Base-by-base conservation (phyloP, 305 asterid genomes). In the Solanum chacoense region DNA sequence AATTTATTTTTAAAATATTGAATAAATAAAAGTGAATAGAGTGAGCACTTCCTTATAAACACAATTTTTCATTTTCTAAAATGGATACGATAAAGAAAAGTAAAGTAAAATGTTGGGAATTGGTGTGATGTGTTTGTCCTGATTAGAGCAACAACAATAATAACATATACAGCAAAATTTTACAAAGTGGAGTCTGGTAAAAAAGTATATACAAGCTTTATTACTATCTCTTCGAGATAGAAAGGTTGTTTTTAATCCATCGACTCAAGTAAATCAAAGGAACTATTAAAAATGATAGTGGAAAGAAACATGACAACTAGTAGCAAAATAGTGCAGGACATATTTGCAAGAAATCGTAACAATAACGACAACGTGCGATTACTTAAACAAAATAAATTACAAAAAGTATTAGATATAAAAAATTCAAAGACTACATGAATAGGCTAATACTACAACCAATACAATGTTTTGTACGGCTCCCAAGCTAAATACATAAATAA, bases 191-290 rank as follows among this genome's bases (percentile, higher is more conserved):
- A 20, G 67, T 55, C 1, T 6, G 22, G 3, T 5, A 50, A 50
- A 20, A 0, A 1, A 55, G 24, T 55, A 0, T 18, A 18, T 22
- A 55, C 24, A 7, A 55, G 10, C 67, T 55, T 55, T 18, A 7
- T 18, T 55, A 7, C 1, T 55, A 55, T 1, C 1, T 55, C 10
- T 55, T 18, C 1, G 4, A 55, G 67, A 3, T 55, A 55, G 10
- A 55, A 0, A 18, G 0, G 4, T 55, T 55, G 1, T 55, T 18
- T 55, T 55, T 55, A 18, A 55, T 2, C 11, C 1, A 55, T 0
- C 1, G 71, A 63, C 24, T 59, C 71, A 63, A 63, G 12, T 4
- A 63, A 63, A 63, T 63, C 6, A 22, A 63, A 63, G 12, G 1
- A 63, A 8, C 11, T 1, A 63, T 22, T 8, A 22, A 63, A 18